Base-by-base conservation (phyloP, 306 rosid species). In the Rosa multiflora region DNA sequence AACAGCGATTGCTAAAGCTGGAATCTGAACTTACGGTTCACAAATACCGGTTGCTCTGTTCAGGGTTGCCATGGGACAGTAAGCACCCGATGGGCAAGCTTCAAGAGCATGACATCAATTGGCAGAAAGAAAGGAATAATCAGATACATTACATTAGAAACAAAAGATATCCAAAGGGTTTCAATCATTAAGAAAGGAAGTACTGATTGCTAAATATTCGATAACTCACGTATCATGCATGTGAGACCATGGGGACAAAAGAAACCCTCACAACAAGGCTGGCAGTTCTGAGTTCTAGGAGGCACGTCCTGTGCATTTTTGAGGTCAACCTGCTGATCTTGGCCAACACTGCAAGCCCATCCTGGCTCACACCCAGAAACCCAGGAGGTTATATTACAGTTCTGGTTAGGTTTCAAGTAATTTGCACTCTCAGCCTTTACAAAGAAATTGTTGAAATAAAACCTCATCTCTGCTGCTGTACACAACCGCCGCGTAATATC, bases 331-430 rank as follows among this genome's bases (percentile, higher is more conserved):
- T 78, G 81, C 86, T 90, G 86, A 72, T 79, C 56, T 14, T 84
- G 75, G 74, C 73, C 89, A 55, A 81, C 80, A 82, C 93, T 83
- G 55, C 99, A 96, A 29, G 98, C 98, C 97, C 99, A 96, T 79
- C 99, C 99, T 20, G 99, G 99, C 87, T 96, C 98, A 40, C 99
- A 96, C n/a, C 99, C 97, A 59, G 97, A 52, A 75, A 88, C 87
- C 99, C 99, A 96, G 32, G 97, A 83, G 72, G 98, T 85, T 79
- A 96, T 88, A 89, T 96, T 96, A 84, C 99, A 96, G 76, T 96
- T 96, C 88, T 77, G 87, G 81, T 93, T 96, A 64, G 91, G 98
- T 83, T 81, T 91, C 80, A 93, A 79, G 74, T 90, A 91, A 81
- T 84, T 85, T 80, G 85, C 90, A 83, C 81, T 79, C 43, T 39